Conservation (phyloP, 2,329 filamentous ascomycete genomes). For the Polytolypa hystricis region DNA sequence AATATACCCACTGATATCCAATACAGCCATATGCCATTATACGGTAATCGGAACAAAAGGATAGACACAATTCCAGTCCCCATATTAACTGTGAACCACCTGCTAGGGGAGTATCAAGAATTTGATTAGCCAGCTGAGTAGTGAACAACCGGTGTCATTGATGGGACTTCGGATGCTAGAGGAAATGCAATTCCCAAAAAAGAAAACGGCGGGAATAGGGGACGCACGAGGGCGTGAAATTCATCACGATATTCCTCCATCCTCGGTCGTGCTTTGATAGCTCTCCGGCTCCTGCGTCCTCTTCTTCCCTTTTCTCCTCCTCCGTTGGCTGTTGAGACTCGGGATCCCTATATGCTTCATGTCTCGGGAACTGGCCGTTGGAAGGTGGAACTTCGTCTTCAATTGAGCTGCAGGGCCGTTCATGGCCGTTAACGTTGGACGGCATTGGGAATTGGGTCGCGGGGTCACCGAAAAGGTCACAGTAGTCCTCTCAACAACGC, state of each 20-base stretch:
- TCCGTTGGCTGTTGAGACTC: neutral
- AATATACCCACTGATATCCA: conserved; percentile 29
- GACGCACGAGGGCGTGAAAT: conserved; percentile 18
- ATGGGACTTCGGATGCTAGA: neutral
- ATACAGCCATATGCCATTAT: conserved; percentile 29
- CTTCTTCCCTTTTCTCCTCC: neutral
- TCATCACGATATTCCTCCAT: conserved; percentile 15
- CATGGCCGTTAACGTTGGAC: too few relatives aligned
- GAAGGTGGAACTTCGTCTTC: too few relatives aligned
- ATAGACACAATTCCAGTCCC: conserved; percentile 33
- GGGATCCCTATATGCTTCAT: too few relatives aligned
- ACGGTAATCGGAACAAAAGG: conserved; percentile 27
- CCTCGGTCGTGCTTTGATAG: conserved; percentile 11
- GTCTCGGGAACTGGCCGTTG: too few relatives aligned
- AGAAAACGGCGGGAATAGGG: neutral
- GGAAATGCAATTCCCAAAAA: neutral
- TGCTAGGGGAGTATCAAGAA: conserved; percentile 8
- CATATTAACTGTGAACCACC: conserved; percentile 34
- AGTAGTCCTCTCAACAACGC: too few relatives aligned
- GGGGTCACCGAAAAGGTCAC: too few relatives aligned
- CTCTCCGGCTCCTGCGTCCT: conserved; percentile 4
- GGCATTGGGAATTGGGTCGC: too few relatives aligned
- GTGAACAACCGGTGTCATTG: neutral
- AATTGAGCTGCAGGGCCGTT: too few relatives aligned
- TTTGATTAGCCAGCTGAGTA: conserved; percentile 1